These are phyloP conservation scores for Nasturtium officinale DNA, from an alignment of 345 rosid species.

Conservation along the genomic window DNA sequence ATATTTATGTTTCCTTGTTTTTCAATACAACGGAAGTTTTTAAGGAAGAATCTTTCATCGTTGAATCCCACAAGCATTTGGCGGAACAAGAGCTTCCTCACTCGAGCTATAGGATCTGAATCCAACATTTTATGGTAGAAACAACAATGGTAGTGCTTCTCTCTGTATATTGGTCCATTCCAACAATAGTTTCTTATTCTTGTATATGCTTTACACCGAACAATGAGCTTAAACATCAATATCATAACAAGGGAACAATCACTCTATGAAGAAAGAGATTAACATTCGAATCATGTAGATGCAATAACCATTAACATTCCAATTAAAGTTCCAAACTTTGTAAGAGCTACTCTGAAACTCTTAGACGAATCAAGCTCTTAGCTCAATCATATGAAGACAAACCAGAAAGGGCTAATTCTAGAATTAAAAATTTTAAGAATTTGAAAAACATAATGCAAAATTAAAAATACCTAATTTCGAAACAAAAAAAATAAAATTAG, in stretches of 20 bases:
- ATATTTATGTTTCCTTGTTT: slow-evolving; percentile 90
- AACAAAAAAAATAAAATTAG: no score
- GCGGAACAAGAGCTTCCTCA: slow-evolving; percentile 66
- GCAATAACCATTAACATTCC: no score
- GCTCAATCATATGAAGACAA: not conserved
- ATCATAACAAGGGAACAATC: not conserved
- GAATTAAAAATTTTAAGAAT: not conserved
- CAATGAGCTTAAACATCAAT: slow-evolving; percentile 23
- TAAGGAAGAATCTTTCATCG: slow-evolving; percentile 90
- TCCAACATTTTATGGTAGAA: slow-evolving; percentile 41
- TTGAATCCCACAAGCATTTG: slow-evolving; percentile 79
- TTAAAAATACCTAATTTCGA: no score
- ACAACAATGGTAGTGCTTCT: slow-evolving; percentile 15
- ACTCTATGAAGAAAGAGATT: not conserved
- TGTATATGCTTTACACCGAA: slow-evolving; percentile 8
- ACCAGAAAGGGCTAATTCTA: no score
- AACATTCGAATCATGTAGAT: not conserved
- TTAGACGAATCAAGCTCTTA: not conserved
- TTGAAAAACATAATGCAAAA: not conserved
- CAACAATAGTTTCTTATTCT: not conserved
- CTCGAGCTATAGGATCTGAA: slow-evolving; percentile 49
- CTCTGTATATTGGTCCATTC: slow-evolving; percentile 38
- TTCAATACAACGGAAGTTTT: slow-evolving; percentile 82
- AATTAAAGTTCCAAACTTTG: slow-evolving; percentile 10
- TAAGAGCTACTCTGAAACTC: not conserved